phyloP scores from a whole-genome alignment of 2,329 filamentous ascomycete genomes.

The Aspergillus ruber region DNA sequence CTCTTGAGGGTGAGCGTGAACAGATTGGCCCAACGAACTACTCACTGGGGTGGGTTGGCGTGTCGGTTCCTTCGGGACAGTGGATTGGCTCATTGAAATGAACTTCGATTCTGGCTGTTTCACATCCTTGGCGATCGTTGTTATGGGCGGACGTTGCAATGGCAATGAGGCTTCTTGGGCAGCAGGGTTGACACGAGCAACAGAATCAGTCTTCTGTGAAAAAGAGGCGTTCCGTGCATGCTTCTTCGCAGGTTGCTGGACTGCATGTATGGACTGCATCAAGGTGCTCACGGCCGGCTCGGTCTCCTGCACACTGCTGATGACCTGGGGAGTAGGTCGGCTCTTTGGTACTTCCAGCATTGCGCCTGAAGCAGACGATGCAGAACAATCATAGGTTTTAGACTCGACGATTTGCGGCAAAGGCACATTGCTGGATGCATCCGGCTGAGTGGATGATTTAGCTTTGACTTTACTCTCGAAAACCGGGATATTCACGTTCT shows the following conservation, averaged over 20 bases:
- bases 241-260: background rate
- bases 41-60: background rate
- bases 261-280: background rate
- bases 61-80: background rate
- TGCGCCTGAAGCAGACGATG: background rate
- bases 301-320: background rate
- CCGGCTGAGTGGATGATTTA: background rate
- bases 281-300: background rate
- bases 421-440: background rate
- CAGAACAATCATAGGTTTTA: background rate
- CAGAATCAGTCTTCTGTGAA: background rate
- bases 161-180: background rate
- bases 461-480: background rate
- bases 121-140: background rate
- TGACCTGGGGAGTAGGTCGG: background rate
- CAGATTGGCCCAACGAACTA: no score
- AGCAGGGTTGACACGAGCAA: background rate
- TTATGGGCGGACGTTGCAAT: background rate
- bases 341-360: background rate
- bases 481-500: background rate
- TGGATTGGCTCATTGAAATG: background rate
- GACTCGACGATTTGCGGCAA: background rate
- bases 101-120: background rate
- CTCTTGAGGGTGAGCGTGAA: no score
- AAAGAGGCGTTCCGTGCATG: background rate